Base-by-base conservation (phyloP, 2,329 filamentous ascomycete genomes). In the Cephalotrichum gorgonifer region DNA sequence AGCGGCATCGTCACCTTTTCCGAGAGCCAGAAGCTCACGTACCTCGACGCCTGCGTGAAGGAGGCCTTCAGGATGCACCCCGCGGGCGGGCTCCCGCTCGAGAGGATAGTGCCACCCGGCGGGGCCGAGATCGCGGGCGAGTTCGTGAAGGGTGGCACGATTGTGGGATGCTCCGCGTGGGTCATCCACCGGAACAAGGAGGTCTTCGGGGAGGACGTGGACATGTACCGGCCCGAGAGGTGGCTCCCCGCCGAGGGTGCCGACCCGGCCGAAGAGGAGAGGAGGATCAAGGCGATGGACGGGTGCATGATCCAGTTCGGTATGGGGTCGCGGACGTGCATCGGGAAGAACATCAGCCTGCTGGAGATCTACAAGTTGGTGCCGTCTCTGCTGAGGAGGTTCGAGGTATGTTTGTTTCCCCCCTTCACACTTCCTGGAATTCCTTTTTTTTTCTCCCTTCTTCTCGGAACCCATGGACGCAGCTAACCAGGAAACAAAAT, bases 51-150 rank as follows among this genome's bases (percentile, higher is more conserved):
- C 3, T 82, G 81, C 49, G 75, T 91, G 57, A 86, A 90, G 58
- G 87, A 93, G 62, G 78, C 83, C 4, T 86, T 90, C 68, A 78
- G 86, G 12, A 61, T 88, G 56, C 85, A 90, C 60, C 86, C 87
- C 0, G 84, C 86, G 0, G 75, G 83, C 0, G 86, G 85, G 0
- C 67, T 90, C 5, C 80, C 83, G 0, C 70, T 91, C 41, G 86
- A 91, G 63, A 76, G 87, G 52, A 70, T 90, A 43, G 83, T 87
- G 0, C 86, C 86, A 0, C 64, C 71, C 0, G 70, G 75, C 20
- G 85, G 85, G 9, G 71, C 74, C 23, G 76, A 63, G 41, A 82
- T 88, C 47, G 73, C 75, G 1, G 83, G 81, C 1, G 62, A 72
- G 15, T 76, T 73, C 50, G 70, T 90, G 26, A 76, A 76, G 4